A percentile compares a stretch with the other conserved stretches of the same genome.
phyloP scores from a whole-genome alignment of 768 basidiomycete genomes.

The Russula lepida region DNA sequence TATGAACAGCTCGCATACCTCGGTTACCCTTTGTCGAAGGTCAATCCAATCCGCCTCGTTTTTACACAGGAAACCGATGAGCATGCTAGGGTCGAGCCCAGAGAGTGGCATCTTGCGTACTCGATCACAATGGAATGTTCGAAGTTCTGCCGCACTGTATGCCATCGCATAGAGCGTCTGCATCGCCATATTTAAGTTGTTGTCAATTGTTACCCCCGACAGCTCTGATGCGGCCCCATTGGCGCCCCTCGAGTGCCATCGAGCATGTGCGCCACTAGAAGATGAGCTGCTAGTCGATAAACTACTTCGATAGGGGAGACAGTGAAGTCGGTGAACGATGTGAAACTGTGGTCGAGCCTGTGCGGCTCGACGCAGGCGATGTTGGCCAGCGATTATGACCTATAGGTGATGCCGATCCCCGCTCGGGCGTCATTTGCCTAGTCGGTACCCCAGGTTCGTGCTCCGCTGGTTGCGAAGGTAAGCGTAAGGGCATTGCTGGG shows the following conservation, averaged over 20 bases:
- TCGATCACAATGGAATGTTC: slow-evolving; percentile 94
- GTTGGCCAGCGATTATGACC: slow-evolving; percentile 21
- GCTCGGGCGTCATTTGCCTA: slow-evolving; percentile 17
- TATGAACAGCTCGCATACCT: slow-evolving; percentile 39
- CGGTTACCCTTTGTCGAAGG: slow-evolving; percentile 56
- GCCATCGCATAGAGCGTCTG: slow-evolving; percentile 70
- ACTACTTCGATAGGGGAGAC: slow-evolving; percentile 56
- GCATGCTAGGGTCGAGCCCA: slow-evolving; percentile 99
- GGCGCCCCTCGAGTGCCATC: slow-evolving; percentile 29
- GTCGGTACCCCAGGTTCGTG: slow-evolving; percentile 4
- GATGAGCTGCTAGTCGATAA: slow-evolving; percentile 39
- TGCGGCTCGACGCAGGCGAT: slow-evolving; percentile 24
- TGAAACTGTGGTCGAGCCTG: slow-evolving; percentile 35
- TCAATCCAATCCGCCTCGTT: slow-evolving; percentile 84
- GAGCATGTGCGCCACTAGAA: slow-evolving; percentile 27
- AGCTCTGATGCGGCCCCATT: slow-evolving; percentile 28
- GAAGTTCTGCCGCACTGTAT: slow-evolving; percentile 64
- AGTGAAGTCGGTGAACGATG: slow-evolving; percentile 54
- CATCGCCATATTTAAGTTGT: slow-evolving; percentile 33
- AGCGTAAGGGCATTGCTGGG: slow-evolving; percentile 63
- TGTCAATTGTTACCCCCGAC: slow-evolving; percentile 6
- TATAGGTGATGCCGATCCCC: slow-evolving; percentile 12
- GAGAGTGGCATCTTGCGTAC: slow-evolving; percentile 91
- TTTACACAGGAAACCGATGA: slow-evolving; percentile 83
- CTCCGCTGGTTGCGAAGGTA: slow-evolving; percentile 30